Base-by-base conservation (phyloP, 306 rosid species). In the Vicia faba region DNA sequence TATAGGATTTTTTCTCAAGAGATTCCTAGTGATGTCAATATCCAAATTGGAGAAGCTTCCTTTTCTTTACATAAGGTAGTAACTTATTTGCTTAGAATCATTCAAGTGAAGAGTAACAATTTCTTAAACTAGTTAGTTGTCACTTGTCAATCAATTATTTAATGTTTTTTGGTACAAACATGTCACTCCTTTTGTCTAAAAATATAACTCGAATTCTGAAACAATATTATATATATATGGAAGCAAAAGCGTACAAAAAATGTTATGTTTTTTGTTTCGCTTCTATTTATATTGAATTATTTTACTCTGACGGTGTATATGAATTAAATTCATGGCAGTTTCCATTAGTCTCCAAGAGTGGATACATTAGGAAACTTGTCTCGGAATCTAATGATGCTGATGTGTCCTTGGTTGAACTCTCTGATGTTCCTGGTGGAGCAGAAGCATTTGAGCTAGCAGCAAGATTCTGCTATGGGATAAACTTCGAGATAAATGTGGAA, bases 401-500 rank as follows among this genome's bases (percentile, higher is more conserved):
- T 31, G 78, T 82, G 57, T 64, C 92, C 50, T 53, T 59, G 44
- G 66, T 95, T 25, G 88, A 85, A 65, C 92, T 95, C 26, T 33
- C 77, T 11, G 84, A 84, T 53, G 84, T 84, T 72, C 97, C 99
- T 3, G 99, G 99, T 5, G 96, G 99, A 64, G 87, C 86, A 18
- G 97, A 95, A 78, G 91, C 92, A 15, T 95, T 95, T 66, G 99
- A 95, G 55, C 89, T 90, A 19, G 92, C 99, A 28, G 99, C 97
- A 13, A 90, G 86, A 23, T 95, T 95, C 81, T 95, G 99, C 54
- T 95, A 95, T 11, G 97, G 97, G n/a, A 90, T 95, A 71, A 95
- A 88, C 41, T 95, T 95, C 29, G 97, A 90, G 79, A 88, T 95
- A 55, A 67, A 75, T 70, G 78, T 87, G 2, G 97, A 84, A 56